Conservation (phyloP, 257 asterid genomes). For the Primulina tabacum region DNA sequence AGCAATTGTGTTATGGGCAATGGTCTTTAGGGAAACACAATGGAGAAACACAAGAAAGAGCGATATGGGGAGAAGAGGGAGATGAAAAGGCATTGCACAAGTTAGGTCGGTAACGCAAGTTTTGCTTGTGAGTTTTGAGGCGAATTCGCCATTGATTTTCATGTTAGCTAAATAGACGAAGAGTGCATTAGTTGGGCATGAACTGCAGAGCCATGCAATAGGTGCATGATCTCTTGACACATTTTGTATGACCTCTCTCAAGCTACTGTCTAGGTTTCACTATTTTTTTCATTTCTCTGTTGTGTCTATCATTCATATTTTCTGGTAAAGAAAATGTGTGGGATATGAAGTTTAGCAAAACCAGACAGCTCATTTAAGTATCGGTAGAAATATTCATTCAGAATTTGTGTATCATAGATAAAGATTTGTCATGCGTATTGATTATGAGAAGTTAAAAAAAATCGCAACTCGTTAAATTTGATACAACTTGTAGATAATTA, state of each 20-base stretch:
- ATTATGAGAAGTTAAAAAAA: no score
- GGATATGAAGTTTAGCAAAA: no score
- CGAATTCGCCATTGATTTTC: neutral
- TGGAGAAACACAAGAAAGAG: conserved; percentile 13
- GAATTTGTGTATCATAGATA: no score
- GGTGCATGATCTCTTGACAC: conserved; percentile 26
- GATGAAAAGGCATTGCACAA: conserved; percentile 20
- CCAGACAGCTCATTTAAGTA: neutral
- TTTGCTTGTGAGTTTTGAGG: conserved; percentile 3
- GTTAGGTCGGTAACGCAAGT: conserved; percentile 17
- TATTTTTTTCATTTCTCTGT: no score
- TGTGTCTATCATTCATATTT: no score
- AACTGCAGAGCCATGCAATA: conserved; percentile 38
- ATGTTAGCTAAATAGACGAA: conserved; percentile 25
- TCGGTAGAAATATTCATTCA: no score
- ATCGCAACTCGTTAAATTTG: no score
- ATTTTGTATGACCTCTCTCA: neutral
- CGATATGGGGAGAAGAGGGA: conserved; percentile 8
- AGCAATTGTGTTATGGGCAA: conserved; percentile 35
- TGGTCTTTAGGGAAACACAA: conserved; percentile 12
- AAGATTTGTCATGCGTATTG: no score
- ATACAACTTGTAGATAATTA: no score
- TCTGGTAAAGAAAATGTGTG: neutral
- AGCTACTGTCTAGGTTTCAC: neutral
- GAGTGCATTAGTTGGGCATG: conserved; percentile 34